Base-by-base conservation (phyloP, 75 land plant genomes). In the Sequoiadendron giganteum region DNA sequence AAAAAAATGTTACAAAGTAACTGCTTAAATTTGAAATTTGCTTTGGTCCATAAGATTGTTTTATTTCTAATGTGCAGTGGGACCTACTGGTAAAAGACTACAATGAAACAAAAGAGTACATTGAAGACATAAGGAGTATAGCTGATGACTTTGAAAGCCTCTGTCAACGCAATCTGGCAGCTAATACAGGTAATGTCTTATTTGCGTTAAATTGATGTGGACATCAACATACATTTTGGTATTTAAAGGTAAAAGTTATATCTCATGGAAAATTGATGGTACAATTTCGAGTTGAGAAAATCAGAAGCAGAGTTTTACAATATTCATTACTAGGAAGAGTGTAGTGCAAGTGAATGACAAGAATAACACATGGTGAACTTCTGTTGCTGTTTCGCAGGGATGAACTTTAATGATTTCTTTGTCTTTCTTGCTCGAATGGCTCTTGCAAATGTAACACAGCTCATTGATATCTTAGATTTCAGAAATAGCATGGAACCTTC, bases 91-190 rank as follows among this genome's bases (percentile, higher is more conserved):
- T 93, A 25, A 85, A 75, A 48, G 99, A 97, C 85, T 96, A 96
- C 83, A 88, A 91, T 70, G 99, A 95, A 86, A 94, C 99, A 61
- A 90, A 85, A 87, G 95, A 89, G 58, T 96, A 95, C 73, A 97
- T 97, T 86, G 99, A 97, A 87, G 99, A 97, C 76, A 93, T 97
- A 75, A 88, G 94, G 85, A 93, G 88, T 52, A 97, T 96, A n/a
- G 88, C 93, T 89, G 96, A 96, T 87, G 93, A 95, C 86, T 97
- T 97, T 94, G 99, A 97, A 86, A 90, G 90, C 70, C 92, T 97
- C 48, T 97, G 99, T 86, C 97, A 97, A 81, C 92, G 97, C 9
- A 97, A 97, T 89, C 92, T 97, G 86, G 97, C 97, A 56, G 95
- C 95, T 45, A 97, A 97, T 83, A 93, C 97, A 91, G 99, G 99